phyloP scores from a whole-genome alignment of 1,284 basidiomycete genomes.

The Porphyrellus sp. region DNA sequence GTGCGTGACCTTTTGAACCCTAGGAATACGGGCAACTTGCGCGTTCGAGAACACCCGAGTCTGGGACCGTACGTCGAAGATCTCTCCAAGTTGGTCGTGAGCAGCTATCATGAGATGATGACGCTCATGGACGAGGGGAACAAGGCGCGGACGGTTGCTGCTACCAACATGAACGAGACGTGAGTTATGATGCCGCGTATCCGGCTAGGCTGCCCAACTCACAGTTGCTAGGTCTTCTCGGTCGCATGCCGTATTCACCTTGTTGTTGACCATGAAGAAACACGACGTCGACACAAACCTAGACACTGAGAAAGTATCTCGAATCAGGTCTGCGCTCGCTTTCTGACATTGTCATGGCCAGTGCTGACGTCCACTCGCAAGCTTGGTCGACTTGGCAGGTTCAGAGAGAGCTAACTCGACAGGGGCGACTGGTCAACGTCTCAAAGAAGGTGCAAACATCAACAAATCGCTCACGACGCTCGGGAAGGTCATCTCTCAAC shows the following conservation, averaged over 20 bases:
- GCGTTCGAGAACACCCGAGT: constrained; percentile 95
- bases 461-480: constrained; percentile 97
- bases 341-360: neutral
- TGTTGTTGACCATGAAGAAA: constrained; percentile 88
- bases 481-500: constrained; percentile 93
- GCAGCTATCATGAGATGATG: constrained; percentile 94
- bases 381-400: constrained; percentile 93
- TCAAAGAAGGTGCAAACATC: constrained; percentile 97
- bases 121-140: constrained; percentile 99
- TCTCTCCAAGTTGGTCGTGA: constrained; percentile 89
- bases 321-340: constrained; percentile 68
- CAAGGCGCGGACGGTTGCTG: constrained; percentile 95
- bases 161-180: constrained; percentile 99
- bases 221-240: constrained; percentile 70
- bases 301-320: constrained; percentile 94
- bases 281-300: constrained; percentile 81
- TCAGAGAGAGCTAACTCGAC: constrained; percentile 96
- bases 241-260: constrained; percentile 96
- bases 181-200: constrained; percentile 37
- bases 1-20: constrained; percentile 96
- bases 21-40: constrained; percentile 93
- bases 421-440: constrained; percentile 89
- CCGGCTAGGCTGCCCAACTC: neutral
- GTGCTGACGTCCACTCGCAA: constrained; percentile 31
- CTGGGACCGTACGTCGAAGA: constrained; percentile 97